Evolutionary conservation across 352 stramenopile genomes (phyloP), one percentile per base, ranked within the genome.

Genomic region (Globisporangium rhizosaccharum): DNA sequence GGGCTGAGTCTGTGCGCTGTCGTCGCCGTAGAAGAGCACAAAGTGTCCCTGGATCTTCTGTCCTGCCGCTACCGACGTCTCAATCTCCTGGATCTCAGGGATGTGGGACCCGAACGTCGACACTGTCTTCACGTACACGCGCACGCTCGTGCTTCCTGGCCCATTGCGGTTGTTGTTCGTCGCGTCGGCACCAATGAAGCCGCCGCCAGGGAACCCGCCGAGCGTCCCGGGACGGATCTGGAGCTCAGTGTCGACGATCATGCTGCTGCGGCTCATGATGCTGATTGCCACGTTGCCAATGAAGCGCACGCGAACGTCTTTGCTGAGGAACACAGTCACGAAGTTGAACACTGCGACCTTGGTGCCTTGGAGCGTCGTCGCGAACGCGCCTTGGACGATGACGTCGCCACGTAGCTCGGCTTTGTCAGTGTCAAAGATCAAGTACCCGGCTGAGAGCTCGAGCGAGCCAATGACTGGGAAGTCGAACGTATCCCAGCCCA

Each of bases 341-440:
- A 98, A 99, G 57, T 97, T 97, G 74, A 97, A 99, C 1, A 98
- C 68, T 0, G 94, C 94, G 57, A 98, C 91, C 17, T 92, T 83
- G 1, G 91, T 97, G 2, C 88, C 89, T 46, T 80, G 72, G 0
- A 46, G 63, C 6, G 85, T 96, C 46, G 68, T 73, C 0, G 74
- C 59, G 10, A 98, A 56, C 51, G 81, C 65, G 8, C 85, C 85
- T 20, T 78, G 63, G 12, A 90, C 46, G 2, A 66, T 68, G 28
- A 90, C 65, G 44, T 94, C 85, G 6, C 85, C 85, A 3, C 61
- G 78, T 0, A 92, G 18, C 51, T 72, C 49, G 0, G 61, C 82
- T 20, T 56, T 71, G 55, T 89, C 77, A n/a, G 82, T 90, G 51
- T 94, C 82, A 39, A 94, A 90, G 7, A 89, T 66, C 18, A 92